Evolutionary conservation across 2,329 filamentous ascomycete genomes (phyloP), one percentile per base, ranked within the genome.

Genomic region (Pyrenophora teres): DNA sequence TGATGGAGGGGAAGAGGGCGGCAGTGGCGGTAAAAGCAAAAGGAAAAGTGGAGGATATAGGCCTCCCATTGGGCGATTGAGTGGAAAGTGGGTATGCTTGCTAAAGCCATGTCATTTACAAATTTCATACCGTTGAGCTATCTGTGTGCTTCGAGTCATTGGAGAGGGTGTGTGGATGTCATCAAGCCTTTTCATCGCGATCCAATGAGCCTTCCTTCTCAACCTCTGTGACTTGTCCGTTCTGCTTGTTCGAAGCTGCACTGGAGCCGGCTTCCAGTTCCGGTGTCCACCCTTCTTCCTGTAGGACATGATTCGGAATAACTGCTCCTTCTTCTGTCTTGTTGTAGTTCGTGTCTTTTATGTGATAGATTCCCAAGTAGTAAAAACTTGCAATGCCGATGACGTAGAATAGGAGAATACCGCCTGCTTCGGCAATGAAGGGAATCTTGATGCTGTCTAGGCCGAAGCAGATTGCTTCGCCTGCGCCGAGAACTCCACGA

Each of bases 301-400:
- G 50, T 31, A 68, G 25, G 6, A 70, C 51, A 43, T 69, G 66
- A 30, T 69, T 68, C 13, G 67, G 67, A 13, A 69, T 32, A 3
- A 68, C 53, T 3, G 59, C 65, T 1, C 67, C 67, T 46, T 63
- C 56, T 38, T 68, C 64, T 1, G 49, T 33, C 19, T 64, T 58
- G 46, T 67, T 52, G 41, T 70, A 70, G 16, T 70, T 68, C 15
- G 67, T 70, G 39, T 70, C 65, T 30, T 62, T 67, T 38, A 70
- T 68, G 40, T 64, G 57, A 27, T 59, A 64, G 9, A 67, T 48
- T 1, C 62, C 63, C n/a, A 70, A 52, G 37, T 70, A 68, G 35
- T 64, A 67, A 33, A 70, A 68, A 7, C 56, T 57, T 5, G 48
- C 47, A 15, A 70, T 62, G 2, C 64, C 67, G 19, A 69, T 52